Evolutionary conservation across 345 rosid species (phyloP).

Genomic region (Populus euphratica): DNA sequence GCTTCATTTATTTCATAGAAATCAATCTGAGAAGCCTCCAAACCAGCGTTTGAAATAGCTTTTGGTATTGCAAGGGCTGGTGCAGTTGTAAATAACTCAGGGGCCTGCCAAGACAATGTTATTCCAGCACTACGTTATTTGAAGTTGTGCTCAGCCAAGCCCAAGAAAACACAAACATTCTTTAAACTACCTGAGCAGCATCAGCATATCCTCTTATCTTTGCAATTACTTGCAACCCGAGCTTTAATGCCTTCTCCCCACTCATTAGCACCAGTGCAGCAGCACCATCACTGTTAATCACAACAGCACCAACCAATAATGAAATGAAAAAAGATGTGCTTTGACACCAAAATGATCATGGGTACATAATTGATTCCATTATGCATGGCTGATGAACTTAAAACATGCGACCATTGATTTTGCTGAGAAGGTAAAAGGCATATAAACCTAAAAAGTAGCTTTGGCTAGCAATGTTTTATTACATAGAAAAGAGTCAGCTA

Average conservation of each 20-base stretch:
- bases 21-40: conserved; percentile 23
- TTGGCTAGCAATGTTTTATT: too few relatives aligned
- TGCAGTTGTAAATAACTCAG: conserved; percentile 24
- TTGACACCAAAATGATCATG: neutral
- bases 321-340: neutral
- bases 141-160: neutral
- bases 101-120: conserved; percentile 13
- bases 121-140: neutral
- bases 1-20: conserved; percentile 37
- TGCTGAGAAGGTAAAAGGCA: too few relatives aligned
- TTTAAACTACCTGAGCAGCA: conserved; percentile 27
- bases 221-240: conserved; percentile 29
- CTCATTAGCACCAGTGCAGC: conserved; percentile 27
- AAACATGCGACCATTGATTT: neutral
- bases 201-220: conserved; percentile 29
- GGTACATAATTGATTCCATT: neutral
- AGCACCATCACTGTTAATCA: conserved; percentile 24
- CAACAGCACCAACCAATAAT: neutral
- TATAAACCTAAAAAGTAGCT: too few relatives aligned
- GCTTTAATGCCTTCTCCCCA: conserved; percentile 20
- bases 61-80: conserved; percentile 34
- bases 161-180: neutral
- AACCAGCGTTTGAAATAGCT: conserved; percentile 31
- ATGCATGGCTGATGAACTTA: neutral
- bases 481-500: too few relatives aligned